These are phyloP conservation scores for Sisymbrium altissimum DNA, from an alignment of 345 rosid genomes.

Conservation along the genomic window DNA sequence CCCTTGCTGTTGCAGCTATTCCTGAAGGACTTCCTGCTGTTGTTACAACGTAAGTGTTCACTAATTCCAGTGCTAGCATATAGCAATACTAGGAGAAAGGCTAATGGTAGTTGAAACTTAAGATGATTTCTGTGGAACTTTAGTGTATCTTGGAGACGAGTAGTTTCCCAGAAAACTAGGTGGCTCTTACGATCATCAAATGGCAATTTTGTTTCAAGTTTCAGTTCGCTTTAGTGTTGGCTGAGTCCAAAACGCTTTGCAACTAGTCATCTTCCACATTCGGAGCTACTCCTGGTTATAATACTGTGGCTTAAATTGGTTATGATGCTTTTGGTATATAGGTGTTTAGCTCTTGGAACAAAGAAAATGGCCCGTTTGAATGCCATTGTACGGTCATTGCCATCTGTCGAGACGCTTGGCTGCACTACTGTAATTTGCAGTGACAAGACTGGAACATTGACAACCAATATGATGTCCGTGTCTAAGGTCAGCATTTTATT, in stretches of 20 bases:
- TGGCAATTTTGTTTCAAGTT: conserved; percentile 11
- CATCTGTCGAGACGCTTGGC: conserved; percentile 96
- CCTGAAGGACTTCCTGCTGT: conserved; percentile 99
- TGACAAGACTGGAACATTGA: conserved; percentile 97
- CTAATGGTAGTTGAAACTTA: conserved; percentile 5
- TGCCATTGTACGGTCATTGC: conserved; percentile 97
- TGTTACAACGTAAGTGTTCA: conserved; percentile 86
- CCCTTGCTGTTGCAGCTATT: conserved; percentile 99
- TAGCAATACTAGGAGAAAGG: conserved; percentile 8
- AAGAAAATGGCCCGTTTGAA: conserved; percentile 99
- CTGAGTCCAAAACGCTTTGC: conserved; percentile 2
- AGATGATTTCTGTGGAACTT: neutral
- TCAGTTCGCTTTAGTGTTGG: conserved; percentile 8
- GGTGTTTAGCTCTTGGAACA: conserved; percentile 99
- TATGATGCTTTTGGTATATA: conserved; percentile 33
- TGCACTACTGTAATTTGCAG: conserved; percentile 99
- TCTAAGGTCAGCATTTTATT: conserved; percentile 63
- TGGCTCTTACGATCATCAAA: conserved; percentile 7
- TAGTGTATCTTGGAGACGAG: conserved; percentile 10
- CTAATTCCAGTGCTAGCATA: conserved; percentile 10
- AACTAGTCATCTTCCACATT: neutral
- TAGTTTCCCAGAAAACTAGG: neutral
- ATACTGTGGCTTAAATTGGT: conserved; percentile 6
- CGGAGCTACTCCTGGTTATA: conserved; percentile 8
- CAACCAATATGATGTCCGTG: conserved; percentile 99